Evolutionary conservation across 2,329 filamentous ascomycete genomes (phyloP), one percentile per base, ranked within the genome.

Genomic region (Cladosporium velox): DNA sequence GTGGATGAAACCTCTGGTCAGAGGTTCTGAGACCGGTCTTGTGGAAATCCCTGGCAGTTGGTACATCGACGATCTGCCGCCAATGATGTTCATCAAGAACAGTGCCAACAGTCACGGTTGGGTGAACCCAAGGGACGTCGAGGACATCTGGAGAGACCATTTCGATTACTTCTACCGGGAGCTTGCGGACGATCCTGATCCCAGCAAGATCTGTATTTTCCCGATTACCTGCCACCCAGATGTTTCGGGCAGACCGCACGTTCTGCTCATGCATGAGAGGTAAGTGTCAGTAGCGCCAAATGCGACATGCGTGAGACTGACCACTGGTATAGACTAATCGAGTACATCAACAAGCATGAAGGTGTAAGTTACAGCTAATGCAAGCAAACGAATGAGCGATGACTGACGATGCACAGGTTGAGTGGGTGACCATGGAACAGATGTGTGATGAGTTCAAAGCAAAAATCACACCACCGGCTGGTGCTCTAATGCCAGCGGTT

Each of bases 161-260:
- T 89, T 90, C 62, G 85, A 88, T 71, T 91, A 91, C 77, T 91
- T 89, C 71, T 92, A 92, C 75, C 81, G 88, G 35, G 88, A 92
- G 75, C 90, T 90, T 68, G 89, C 92, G 72, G 88, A 91, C 71
- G 91, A 91, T 68, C 62, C 62, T 32, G 62, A 64, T n/a, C 34
- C 49, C 2, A 64, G 60, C 30, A 64, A 64, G 52, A 64, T 64
- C 30, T 64, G 62, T 38, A 84, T 91, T 62, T 92, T 92, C 70
- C 89, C 90, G 0, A 90, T 91, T 79, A 91, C 89, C 0, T 88
- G 91, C 51, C 90, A 92, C 75, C 90, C 90, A 51, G 73, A 75
- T 72, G 87, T 90, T 0, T 88, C 85, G 1, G 90, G 90, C 0
- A 81, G 88, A 7, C 90, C 89, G 0, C 90, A 92, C 76, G 89